Conservation (phyloP, 2,329 filamentous ascomycete species). For the Tolypocladium capitatum region DNA sequence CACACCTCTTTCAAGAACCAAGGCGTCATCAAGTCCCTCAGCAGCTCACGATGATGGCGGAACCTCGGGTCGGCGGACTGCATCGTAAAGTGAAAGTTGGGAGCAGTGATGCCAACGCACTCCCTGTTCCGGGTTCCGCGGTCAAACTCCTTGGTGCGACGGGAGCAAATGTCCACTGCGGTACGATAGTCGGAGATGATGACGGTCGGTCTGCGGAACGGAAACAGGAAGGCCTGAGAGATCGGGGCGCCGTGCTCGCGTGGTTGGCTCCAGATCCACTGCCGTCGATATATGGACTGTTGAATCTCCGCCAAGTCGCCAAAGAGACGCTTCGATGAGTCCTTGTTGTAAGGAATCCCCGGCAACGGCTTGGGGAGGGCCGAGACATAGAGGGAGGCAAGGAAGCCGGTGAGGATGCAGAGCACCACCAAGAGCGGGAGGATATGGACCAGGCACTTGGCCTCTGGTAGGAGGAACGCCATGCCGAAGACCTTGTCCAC, state of each 20-base stretch:
- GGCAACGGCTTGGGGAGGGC: conserved; percentile 11
- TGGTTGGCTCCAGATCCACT: conserved; percentile 15
- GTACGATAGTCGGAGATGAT: conserved; percentile 20
- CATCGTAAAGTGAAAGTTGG: conserved; percentile 21
- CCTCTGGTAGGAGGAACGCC: neutral
- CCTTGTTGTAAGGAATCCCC: conserved; percentile 14
- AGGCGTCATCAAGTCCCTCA: conserved; percentile 23
- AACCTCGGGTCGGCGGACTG: conserved; percentile 16
- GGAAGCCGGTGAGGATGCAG: neutral
- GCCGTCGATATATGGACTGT: conserved; percentile 8
- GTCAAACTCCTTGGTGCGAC: conserved; percentile 20
- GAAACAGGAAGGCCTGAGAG: conserved; percentile 20
- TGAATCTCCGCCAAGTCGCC: conserved; percentile 11
- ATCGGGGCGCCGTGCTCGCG: conserved; percentile 14
- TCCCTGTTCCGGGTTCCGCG: conserved; percentile 12
- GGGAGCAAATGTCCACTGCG: conserved; percentile 18
- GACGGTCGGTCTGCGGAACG: conserved; percentile 16
- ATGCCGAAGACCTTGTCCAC: neutral
- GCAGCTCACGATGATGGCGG: conserved; percentile 18
- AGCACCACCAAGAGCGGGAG: neutral
- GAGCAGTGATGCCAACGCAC: conserved; percentile 11
- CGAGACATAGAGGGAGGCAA: conserved; percentile 1
- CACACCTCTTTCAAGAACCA: conserved; percentile 18
- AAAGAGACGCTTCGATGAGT: conserved; percentile 7
- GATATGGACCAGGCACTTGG: neutral